Conservation (phyloP, 192 early-diverging fungal genomes). For the Coemansia sp. region DNA sequence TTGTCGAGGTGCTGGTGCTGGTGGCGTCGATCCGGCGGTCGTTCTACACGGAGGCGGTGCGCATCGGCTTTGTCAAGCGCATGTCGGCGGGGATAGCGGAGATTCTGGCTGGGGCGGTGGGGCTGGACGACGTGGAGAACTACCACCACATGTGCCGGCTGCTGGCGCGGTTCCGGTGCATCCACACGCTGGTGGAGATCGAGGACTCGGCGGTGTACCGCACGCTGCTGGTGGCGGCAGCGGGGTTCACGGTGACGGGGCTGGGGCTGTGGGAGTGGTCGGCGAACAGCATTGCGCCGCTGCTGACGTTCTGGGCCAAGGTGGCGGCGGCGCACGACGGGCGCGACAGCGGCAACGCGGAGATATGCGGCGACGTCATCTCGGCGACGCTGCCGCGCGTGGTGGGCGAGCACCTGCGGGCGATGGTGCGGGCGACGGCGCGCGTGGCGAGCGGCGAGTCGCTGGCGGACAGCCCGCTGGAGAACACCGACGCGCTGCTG, state of each 20-base stretch:
- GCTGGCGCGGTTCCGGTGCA: constrained; percentile 77
- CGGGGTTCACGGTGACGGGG: constrained; percentile 38
- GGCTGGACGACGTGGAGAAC: constrained; percentile 74
- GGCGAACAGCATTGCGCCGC: constrained; percentile 71
- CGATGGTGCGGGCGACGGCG: constrained; percentile 47
- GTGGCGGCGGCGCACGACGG: constrained; percentile 61
- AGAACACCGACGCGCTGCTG: constrained; percentile 60
- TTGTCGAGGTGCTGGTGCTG: constrained; percentile 80
- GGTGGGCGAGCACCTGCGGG: constrained; percentile 55
- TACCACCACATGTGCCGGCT: constrained; percentile 87
- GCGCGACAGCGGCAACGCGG: constrained; percentile 32
- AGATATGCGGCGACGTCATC: constrained; percentile 43
- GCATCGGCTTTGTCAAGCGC: constrained; percentile 65
- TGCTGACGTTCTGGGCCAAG: constrained; percentile 88
- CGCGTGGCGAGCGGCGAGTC: constrained; percentile 27
- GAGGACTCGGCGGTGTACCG: constrained; percentile 68
- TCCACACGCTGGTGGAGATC: constrained; percentile 81
- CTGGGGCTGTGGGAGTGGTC: constrained; percentile 63
- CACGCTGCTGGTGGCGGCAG: constrained; percentile 32
- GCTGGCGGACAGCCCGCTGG: constrained; percentile 45
- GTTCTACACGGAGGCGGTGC: constrained; percentile 78
- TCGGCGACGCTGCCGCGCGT: constrained; percentile 40
- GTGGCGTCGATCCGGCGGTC: constrained; percentile 82
- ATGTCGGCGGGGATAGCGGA: constrained; percentile 71
- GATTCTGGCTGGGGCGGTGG: constrained; percentile 63